A percentile compares a stretch with the other conserved stretches of the same genome.
Evolutionary conservation across 2,329 filamentous ascomycete genomes (phyloP).

Genomic region (Fusarium sp.): DNA sequence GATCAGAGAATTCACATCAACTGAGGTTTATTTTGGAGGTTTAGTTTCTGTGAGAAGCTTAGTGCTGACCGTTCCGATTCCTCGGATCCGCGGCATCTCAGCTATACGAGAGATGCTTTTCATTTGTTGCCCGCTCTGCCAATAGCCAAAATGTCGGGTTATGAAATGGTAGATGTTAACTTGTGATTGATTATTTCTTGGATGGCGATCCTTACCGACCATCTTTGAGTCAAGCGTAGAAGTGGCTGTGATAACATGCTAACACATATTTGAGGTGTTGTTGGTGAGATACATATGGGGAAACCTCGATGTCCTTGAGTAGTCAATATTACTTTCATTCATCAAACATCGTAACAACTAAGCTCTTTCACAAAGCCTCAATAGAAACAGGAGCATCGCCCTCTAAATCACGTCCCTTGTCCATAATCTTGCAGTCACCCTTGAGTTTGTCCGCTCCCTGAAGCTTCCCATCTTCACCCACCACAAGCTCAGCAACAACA

Average conservation of each 20-base stretch:
- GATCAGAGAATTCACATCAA: not conserved
- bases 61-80: not conserved
- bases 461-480: conserved; percentile 57
- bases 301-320: not conserved
- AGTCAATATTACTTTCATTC: not conserved
- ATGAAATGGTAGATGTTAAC: not conserved
- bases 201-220: not conserved
- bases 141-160: not conserved
- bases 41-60: not conserved
- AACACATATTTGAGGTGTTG: not conserved
- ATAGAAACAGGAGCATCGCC: conserved; percentile 49
- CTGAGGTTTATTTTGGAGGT: not conserved
- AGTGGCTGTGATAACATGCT: not conserved
- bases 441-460: conserved; percentile 57
- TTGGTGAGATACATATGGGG: no score
- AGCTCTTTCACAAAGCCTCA: conserved; percentile 36
- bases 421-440: conserved; percentile 51
- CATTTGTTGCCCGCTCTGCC: no score
- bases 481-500: conserved; percentile 56
- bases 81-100: not conserved
- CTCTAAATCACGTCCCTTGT: conserved; percentile 45
- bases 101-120: not conserved
- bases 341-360: not conserved
- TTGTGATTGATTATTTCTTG: not conserved
- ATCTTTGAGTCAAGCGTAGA: not conserved